Evolutionary conservation across 805 yeast species (phyloP), one percentile per base, ranked within the genome.

Genomic region (Cyberlindnera euphorbiae): DNA sequence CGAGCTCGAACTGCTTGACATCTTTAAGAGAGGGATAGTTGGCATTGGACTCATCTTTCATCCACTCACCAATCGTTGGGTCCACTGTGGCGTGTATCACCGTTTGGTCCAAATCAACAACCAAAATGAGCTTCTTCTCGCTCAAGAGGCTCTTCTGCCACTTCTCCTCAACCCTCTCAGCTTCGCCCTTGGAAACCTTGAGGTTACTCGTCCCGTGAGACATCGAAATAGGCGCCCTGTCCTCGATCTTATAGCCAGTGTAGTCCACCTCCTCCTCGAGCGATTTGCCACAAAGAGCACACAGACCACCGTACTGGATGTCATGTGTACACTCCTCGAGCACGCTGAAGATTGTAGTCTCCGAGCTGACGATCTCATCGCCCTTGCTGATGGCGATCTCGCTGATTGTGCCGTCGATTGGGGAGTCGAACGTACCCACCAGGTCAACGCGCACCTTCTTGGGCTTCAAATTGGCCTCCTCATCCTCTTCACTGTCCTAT

Each of bases 61-160:
- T 88, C 98, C 98, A 93, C 53, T 86, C 95, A 1, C 93, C 93
- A 21, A 93, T 95, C 0, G 96, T 88, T 0, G 97, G 97, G 57
- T 93, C 98, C 13, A 90, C 97, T 5, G 97, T 90, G 28, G 97
- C 96, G 55, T 93, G 98, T 22, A 93, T 90, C 5, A 93, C 94
- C 0, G 98, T 93, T 59, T 93, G 98, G 63, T 93, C 98, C 45
- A 93, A 69, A 67, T 93, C 98, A 5, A 93, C 98, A 19, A 93
- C 97, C 38, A 93, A 67, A 21, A 93, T 88, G 44, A 93, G 67
- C 57, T 85, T 86, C 41, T 71, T 66, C 35, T 77, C 83, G 12
- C 66, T 57, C 6, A 78, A 60, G 31, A 93, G 67, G 40, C 82
- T 67, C 38, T 67, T 64, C 5, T 86, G 76, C 35, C 88, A 71